These are phyloP conservation scores for Neurospora tetraspora DNA, from an alignment of 495 filamentous ascomycete species.

Conservation along the genomic window DNA sequence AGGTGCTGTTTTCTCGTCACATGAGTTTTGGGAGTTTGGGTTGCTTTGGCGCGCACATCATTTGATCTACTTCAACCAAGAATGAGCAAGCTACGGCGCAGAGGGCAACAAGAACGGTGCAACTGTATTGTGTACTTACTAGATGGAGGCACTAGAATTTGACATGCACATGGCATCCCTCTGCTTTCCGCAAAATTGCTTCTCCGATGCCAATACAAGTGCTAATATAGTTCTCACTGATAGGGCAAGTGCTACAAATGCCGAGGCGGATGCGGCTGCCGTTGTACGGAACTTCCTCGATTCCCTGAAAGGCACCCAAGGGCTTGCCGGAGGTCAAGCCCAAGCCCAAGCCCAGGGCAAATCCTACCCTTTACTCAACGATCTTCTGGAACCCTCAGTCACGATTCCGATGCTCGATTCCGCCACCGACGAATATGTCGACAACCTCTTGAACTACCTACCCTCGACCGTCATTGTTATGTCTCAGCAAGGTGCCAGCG, in stretches of 20 bases:
- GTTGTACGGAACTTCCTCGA: slow-evolving; percentile 80
- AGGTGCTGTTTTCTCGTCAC: slow-evolving; percentile 55
- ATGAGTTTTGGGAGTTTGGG: slow-evolving; percentile 17
- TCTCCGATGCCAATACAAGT: neutral
- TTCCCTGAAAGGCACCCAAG: slow-evolving; percentile 58
- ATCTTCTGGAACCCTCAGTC: slow-evolving; percentile 65
- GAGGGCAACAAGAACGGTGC: neutral
- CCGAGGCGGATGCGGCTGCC: slow-evolving; percentile 46
- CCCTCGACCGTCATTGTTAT: slow-evolving; percentile 60
- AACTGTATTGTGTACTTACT: slow-evolving; percentile 18
- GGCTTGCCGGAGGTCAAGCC: slow-evolving; percentile 19
- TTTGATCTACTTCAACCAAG: neutral
- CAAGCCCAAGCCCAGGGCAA: slow-evolving; percentile 38
- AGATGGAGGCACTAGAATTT: slow-evolving; percentile 10
- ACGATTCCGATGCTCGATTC: slow-evolving; percentile 70
- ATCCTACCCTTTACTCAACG: slow-evolving; percentile 73
- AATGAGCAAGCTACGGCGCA: slow-evolving; percentile 8
- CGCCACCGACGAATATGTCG: slow-evolving; percentile 51
- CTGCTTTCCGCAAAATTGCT: neutral
- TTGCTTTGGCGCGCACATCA: neutral
- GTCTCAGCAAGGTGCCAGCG: slow-evolving; percentile 50
- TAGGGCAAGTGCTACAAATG: slow-evolving; percentile 26
- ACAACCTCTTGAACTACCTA: slow-evolving; percentile 66
- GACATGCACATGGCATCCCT: slow-evolving; percentile 7
- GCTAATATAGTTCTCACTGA: slow-evolving; percentile 22